phyloP scores from a whole-genome alignment of 306 rosid genomes.

The Vigna hirtella region DNA sequence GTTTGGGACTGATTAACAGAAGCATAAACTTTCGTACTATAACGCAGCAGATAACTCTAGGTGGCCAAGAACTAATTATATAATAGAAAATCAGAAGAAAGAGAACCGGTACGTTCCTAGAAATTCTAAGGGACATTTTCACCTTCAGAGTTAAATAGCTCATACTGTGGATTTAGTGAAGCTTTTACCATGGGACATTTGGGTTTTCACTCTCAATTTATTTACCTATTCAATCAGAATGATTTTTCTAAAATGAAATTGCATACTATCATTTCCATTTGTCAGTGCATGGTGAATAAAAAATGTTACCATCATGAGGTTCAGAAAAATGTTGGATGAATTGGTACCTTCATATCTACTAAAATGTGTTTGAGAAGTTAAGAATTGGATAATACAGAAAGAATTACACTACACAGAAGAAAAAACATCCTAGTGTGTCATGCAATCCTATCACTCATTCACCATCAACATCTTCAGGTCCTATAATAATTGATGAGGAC shows the following conservation, averaged over 20 bases:
- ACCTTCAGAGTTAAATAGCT: neutral
- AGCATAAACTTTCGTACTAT: constrained; percentile 8
- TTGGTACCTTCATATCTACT: neutral
- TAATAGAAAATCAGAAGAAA: neutral
- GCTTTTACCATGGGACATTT: neutral
- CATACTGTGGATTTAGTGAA: neutral
- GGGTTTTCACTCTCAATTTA: neutral
- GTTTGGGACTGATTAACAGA: neutral
- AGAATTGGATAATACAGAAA: neutral
- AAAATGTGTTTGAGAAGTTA: neutral
- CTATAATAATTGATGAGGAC: neutral
- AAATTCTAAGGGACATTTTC: neutral
- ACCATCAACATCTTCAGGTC: constrained; percentile 14
- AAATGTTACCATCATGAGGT: neutral
- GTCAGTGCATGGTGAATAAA: neutral
- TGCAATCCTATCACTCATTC: constrained; percentile 11
- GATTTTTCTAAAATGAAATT: neutral
- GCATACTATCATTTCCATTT: neutral
- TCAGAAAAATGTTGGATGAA: constrained; percentile 12
- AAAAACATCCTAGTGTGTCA: neutral
- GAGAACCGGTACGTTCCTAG: neutral
- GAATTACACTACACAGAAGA: neutral
- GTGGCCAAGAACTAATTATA: neutral
- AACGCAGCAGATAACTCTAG: neutral
- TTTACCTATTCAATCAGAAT: neutral